These are phyloP conservation scores for Diplodia corticola DNA, from an alignment of 2,329 filamentous ascomycete species.

Conservation along the genomic window DNA sequence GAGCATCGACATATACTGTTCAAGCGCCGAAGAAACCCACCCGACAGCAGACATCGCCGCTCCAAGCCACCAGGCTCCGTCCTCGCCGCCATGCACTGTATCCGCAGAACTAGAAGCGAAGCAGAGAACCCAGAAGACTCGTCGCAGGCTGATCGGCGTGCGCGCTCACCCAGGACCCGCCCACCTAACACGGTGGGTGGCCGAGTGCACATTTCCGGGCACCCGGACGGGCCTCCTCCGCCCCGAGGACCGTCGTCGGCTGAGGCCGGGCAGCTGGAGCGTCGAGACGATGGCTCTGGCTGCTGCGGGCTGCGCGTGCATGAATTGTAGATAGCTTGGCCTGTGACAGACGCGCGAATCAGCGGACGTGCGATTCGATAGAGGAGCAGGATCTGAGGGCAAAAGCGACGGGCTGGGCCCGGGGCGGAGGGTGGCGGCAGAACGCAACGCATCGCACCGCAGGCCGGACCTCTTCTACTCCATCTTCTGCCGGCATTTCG, in stretches of 20 bases:
- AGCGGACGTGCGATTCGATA: slow-evolving; percentile 53
- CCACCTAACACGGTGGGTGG: background rate
- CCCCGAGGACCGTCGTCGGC: background rate
- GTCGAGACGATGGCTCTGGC: background rate
- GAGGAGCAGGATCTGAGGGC: slow-evolving; percentile 52
- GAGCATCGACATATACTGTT: background rate
- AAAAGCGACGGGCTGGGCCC: slow-evolving; percentile 2
- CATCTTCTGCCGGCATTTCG: slow-evolving; percentile 19
- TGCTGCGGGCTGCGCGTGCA: slow-evolving; percentile 18
- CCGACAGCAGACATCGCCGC: background rate
- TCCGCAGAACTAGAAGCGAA: background rate
- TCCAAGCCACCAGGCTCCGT: background rate
- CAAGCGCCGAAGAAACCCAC: background rate
- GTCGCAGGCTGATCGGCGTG: background rate
- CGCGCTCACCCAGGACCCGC: slow-evolving; percentile 3
- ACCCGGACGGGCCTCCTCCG: slow-evolving; percentile 8
- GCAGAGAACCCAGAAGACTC: background rate
- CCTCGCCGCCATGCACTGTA: background rate
- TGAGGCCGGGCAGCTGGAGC: background rate
- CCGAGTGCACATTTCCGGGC: slow-evolving; percentile 1
- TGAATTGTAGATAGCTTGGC: slow-evolving; percentile 23
- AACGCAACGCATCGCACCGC: slow-evolving; percentile 15
- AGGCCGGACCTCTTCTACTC: background rate
- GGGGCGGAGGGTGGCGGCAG: slow-evolving; percentile 20
- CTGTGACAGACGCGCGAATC: slow-evolving; percentile 39